These are phyloP conservation scores for Chaetomium cochliodes DNA, from an alignment of 495 filamentous ascomycete genomes.

Conservation along the genomic window DNA sequence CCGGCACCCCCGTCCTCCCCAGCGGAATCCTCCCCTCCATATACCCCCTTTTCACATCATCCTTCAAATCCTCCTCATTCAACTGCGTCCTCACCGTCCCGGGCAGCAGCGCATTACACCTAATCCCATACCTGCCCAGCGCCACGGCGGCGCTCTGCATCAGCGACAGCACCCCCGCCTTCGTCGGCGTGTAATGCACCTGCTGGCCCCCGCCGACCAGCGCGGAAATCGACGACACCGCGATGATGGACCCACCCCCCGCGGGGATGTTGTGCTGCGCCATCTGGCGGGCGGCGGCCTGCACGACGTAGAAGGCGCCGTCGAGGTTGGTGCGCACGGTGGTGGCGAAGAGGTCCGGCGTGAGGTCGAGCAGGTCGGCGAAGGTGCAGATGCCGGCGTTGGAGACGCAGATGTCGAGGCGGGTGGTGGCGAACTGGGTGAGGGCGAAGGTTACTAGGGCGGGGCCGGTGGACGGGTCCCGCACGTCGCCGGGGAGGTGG, in stretches of 20 bases:
- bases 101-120: conserved; percentile 83
- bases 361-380: conserved; percentile 73
- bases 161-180: conserved; percentile 76
- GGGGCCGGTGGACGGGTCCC: conserved; percentile 60
- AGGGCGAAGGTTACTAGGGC: conserved; percentile 58
- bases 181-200: conserved; percentile 88
- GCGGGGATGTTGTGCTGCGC: conserved; percentile 52
- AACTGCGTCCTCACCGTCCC: conserved; percentile 84
- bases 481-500: conserved; percentile 65
- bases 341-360: conserved; percentile 58
- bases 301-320: conserved; percentile 81
- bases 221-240: conserved; percentile 76
- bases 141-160: conserved; percentile 85
- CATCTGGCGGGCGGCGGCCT: conserved; percentile 83
- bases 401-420: conserved; percentile 77
- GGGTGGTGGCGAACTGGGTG: conserved; percentile 49
- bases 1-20: conserved; percentile 65
- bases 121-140: conserved; percentile 69
- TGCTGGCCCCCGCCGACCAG: conserved; percentile 79
- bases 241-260: conserved; percentile 76
- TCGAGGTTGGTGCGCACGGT: conserved; percentile 78
- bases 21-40: conserved; percentile 85
- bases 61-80: conserved; percentile 76
- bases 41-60: conserved; percentile 69
- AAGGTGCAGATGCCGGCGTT: conserved; percentile 89